Percentiles rank a stretch among this genome's conserved stretches.
Conservation (phyloP, 1,139 yeast species). For the Yamadazyma dendronema region DNA sequence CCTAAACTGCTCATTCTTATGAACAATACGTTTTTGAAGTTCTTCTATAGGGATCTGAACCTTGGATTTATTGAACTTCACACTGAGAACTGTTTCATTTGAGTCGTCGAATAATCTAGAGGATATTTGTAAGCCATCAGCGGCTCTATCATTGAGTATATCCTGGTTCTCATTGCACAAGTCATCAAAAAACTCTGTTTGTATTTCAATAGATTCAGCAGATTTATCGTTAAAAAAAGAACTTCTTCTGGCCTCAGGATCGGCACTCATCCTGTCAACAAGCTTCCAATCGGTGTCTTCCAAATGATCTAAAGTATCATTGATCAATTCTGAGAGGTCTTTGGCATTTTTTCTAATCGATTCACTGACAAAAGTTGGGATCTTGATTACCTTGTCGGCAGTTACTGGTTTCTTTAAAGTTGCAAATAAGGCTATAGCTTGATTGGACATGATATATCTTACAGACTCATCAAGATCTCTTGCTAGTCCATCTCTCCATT, state of each 20-base stretch:
- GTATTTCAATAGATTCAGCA: conserved; percentile 2
- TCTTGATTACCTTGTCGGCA: conserved; percentile 54
- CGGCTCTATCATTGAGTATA: background rate
- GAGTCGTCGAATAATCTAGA: conserved; percentile 3
- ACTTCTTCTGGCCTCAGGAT: background rate
- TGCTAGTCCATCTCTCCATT: conserved; percentile 84
- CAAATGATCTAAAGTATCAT: conserved; percentile 27
- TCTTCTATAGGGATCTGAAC: conserved; percentile 1
- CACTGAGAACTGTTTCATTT: conserved; percentile 5
- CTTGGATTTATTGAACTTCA: conserved; percentile 6
- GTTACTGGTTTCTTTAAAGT: conserved; percentile 54
- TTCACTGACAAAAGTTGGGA: conserved; percentile 50
- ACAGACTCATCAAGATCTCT: conserved; percentile 80
- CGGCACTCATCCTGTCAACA: conserved; percentile 21
- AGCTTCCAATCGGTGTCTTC: conserved; percentile 31
- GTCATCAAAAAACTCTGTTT: conserved; percentile 18
- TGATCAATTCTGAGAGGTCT: conserved; percentile 56
- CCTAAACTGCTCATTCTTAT: conserved; percentile 4
- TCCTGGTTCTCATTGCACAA: conserved; percentile 13
- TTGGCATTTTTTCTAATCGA: conserved; percentile 57
- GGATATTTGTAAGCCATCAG: background rate
- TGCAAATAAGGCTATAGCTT: conserved; percentile 63
- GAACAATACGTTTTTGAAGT: conserved; percentile 4
- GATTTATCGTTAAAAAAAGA: background rate
- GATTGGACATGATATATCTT: conserved; percentile 82